Evolutionary conservation across 805 yeast genomes (phyloP).

Genomic region (Suhomyces sp.): DNA sequence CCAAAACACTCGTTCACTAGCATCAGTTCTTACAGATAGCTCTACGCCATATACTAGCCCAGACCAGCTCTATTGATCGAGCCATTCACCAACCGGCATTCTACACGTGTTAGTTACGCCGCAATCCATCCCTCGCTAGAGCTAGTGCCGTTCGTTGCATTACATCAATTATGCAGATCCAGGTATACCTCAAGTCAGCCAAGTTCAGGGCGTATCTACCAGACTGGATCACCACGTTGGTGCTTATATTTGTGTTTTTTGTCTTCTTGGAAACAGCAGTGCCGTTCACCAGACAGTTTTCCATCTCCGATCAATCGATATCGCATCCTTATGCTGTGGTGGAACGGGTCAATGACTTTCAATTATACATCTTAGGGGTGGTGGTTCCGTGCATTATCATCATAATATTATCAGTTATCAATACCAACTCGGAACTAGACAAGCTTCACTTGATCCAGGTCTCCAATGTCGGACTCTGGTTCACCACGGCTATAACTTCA

Average conservation of each 20-base stretch:
- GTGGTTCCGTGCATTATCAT: slow-evolving; percentile 24
- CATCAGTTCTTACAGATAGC: neutral
- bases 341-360: slow-evolving; percentile 33
- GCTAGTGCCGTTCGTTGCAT: neutral
- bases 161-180: neutral
- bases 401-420: slow-evolving; percentile 11
- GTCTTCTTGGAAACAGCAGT: slow-evolving; percentile 28
- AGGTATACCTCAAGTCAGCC: slow-evolving; percentile 9
- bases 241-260: slow-evolving; percentile 25
- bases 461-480: slow-evolving; percentile 28
- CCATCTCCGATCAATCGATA: slow-evolving; percentile 27
- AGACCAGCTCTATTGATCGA: neutral
- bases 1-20: neutral
- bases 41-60: neutral
- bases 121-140: neutral
- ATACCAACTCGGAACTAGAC: slow-evolving; percentile 8
- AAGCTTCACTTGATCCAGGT: slow-evolving; percentile 27
- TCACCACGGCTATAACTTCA: slow-evolving; percentile 27
- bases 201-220: slow-evolving; percentile 20
- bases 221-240: slow-evolving; percentile 31
- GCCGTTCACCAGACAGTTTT: slow-evolving; percentile 37
- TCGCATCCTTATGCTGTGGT: slow-evolving; percentile 33
- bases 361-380: slow-evolving; percentile 26
- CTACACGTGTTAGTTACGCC: neutral
- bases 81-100: neutral